Evolutionary conservation across 2,329 filamentous ascomycete species (phyloP).

Genomic region (Neonectria hederae): DNA sequence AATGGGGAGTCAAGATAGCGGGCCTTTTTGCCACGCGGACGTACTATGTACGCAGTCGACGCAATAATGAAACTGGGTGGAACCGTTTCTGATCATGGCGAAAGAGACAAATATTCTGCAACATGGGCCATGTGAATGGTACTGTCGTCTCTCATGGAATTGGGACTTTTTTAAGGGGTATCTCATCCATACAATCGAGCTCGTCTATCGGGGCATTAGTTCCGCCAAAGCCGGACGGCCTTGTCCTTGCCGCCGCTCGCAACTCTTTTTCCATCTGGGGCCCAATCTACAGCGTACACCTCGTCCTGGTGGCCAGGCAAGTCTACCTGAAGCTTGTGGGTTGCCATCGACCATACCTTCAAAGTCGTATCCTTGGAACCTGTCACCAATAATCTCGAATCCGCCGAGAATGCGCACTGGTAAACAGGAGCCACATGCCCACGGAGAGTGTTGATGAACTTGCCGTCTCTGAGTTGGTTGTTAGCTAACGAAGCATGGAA

Average conservation of each 20-base stretch:
- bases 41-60: background rate
- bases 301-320: constrained; percentile 91
- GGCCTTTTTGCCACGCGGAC: constrained; percentile 5
- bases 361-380: constrained; percentile 92
- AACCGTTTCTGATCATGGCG: constrained; percentile 24
- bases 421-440: constrained; percentile 93
- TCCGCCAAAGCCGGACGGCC: constrained; percentile 72
- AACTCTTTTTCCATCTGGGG: constrained; percentile 86
- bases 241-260: constrained; percentile 96
- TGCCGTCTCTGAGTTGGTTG: constrained; percentile 62
- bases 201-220: constrained; percentile 51
- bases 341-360: constrained; percentile 93
- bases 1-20: constrained; percentile 10
- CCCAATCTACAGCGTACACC: constrained; percentile 96
- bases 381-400: constrained; percentile 88
- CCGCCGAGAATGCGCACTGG: constrained; percentile 90
- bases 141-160: constrained; percentile 18
- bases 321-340: constrained; percentile 81
- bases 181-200: constrained; percentile 26
- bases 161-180: constrained; percentile 36
- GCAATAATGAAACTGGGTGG: constrained; percentile 20
- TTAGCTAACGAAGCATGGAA: constrained; percentile 25
- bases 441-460: constrained; percentile 86
- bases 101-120: constrained; percentile 21
- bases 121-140: constrained; percentile 17